phyloP scores from a whole-genome alignment of 805 yeast genomes.

The Sugiyamaella marilandica region DNA sequence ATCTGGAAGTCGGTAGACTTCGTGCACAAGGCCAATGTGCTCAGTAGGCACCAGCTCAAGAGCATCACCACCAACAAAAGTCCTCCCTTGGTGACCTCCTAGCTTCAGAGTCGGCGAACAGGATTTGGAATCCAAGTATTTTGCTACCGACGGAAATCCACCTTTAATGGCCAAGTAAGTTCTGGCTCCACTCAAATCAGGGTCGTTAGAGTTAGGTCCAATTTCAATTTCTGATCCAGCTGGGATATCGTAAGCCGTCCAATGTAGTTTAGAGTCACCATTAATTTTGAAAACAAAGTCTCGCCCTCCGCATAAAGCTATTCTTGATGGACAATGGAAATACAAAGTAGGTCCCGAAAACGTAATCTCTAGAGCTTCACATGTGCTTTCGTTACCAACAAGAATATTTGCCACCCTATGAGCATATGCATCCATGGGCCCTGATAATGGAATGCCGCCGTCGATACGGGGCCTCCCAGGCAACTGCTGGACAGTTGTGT shows the following conservation, averaged over 20 bases:
- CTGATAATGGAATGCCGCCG: constrained; percentile 95
- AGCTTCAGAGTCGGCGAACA: constrained; percentile 68
- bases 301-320: constrained; percentile 82
- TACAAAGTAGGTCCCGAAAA: constrained; percentile 77
- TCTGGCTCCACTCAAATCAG: constrained; percentile 63
- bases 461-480: constrained; percentile 81
- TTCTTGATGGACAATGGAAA: constrained; percentile 73
- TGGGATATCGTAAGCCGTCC: constrained; percentile 64
- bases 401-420: constrained; percentile 83
- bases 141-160: constrained; percentile 89
- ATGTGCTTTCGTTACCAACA: constrained; percentile 74
- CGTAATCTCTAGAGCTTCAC: constrained; percentile 91
- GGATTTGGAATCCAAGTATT: constrained; percentile 83
- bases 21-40: not conserved
- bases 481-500: constrained; percentile 92
- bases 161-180: constrained; percentile 84
- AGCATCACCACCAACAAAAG: constrained; percentile 85
- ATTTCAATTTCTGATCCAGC: constrained; percentile 72
- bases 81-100: constrained; percentile 94
- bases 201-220: constrained; percentile 55
- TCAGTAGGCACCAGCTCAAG: constrained; percentile 55
- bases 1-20: constrained; percentile 55
- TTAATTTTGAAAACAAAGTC: constrained; percentile 59
- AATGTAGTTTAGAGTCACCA: constrained; percentile 50
- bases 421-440: constrained; percentile 93